Base-by-base conservation (phyloP, 2,329 filamentous ascomycete species). In the Scortechinia acanthostroma region DNA sequence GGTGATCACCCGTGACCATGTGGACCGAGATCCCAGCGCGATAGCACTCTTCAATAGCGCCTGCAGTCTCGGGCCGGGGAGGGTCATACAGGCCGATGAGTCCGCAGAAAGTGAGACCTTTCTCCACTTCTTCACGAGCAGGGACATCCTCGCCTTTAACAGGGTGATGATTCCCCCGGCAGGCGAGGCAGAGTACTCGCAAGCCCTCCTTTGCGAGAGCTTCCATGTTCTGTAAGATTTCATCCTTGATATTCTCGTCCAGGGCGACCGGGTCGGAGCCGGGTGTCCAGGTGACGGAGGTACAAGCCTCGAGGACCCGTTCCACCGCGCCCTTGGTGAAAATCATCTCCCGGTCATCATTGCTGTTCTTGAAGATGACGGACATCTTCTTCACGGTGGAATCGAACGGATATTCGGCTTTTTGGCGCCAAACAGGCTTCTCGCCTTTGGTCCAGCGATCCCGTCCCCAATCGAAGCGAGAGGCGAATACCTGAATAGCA, bases 31-130 rank as follows among this genome's bases (percentile, higher is more conserved):
- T 89, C 43, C 87, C 86, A 21, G 87, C 87, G 42, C 73, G 73
- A 45, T 84, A 77, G 55, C 85, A 89, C 55, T 84, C 76, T 19
- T 70, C 70, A 47, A 91, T 87, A 4, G 86, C 82, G 1, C 71
- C 74, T 19, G 83, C 86, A 1, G 89, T 90, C 64, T 94, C 89
- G 2, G 80, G 77, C 2, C 89, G 86, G 46, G 88, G 89, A 3
- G 89, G 89, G 53, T 95, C 89, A 58, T 93, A 91, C 50, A 95
- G 84, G 46, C 88, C 89, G 43, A 86, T 83, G 6, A 95, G 74
- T n/a, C 90, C 91, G 14, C 88, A 76, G 49, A 94, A 86, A 2
- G 73, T 75, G 22, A 95, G 76, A 22, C 77, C 70, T 25, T 69
- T 67, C 58, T 94, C 89, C 14, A 91, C 74, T 3, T 72, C 64